A percentile compares a stretch with the other conserved stretches of the same genome.
These are phyloP conservation scores for Mycosphaerella sp. DNA, from an alignment of 2,329 filamentous ascomycete species.

Conservation along the genomic window DNA sequence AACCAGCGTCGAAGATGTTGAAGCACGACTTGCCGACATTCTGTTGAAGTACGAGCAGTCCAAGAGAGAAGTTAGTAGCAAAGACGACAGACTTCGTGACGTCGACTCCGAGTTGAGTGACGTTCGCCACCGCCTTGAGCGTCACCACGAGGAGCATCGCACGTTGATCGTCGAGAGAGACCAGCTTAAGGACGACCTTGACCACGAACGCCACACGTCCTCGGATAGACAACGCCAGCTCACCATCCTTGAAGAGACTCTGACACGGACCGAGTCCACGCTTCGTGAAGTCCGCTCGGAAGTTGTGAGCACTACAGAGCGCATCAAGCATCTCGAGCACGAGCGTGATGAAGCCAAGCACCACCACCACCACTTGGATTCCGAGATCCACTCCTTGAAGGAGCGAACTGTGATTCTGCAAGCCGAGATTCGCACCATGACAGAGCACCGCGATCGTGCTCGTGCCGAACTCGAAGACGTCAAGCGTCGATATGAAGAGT, in stretches of 20 bases:
- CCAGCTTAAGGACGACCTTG: slow-evolving; percentile 27
- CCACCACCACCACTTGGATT: slow-evolving; percentile 22
- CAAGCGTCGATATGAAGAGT: slow-evolving; percentile 26
- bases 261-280: slow-evolving; percentile 23
- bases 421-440: slow-evolving; percentile 22
- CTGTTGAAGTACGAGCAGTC: slow-evolving; percentile 24
- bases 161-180: slow-evolving; percentile 26
- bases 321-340: slow-evolving; percentile 26
- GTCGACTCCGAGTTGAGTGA: slow-evolving; percentile 25
- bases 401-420: slow-evolving; percentile 25
- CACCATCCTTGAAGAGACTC: slow-evolving; percentile 21
- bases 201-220: slow-evolving; percentile 22
- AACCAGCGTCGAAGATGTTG: slow-evolving; percentile 23
- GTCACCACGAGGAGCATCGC: slow-evolving; percentile 26
- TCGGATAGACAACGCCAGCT: slow-evolving; percentile 24
- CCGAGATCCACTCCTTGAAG: slow-evolving; percentile 25
- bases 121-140: slow-evolving; percentile 23
- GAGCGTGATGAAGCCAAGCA: slow-evolving; percentile 28
- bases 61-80: slow-evolving; percentile 25
- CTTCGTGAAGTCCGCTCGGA: slow-evolving; percentile 24
- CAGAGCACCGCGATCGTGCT: slow-evolving; percentile 23
- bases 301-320: slow-evolving; percentile 22
- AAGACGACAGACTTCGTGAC: slow-evolving; percentile 25
- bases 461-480: slow-evolving; percentile 25
- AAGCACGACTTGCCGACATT: slow-evolving; percentile 23